Base-by-base conservation (phyloP, 2,329 filamentous ascomycete genomes). In the Aspergillus sclerotialis region DNA sequence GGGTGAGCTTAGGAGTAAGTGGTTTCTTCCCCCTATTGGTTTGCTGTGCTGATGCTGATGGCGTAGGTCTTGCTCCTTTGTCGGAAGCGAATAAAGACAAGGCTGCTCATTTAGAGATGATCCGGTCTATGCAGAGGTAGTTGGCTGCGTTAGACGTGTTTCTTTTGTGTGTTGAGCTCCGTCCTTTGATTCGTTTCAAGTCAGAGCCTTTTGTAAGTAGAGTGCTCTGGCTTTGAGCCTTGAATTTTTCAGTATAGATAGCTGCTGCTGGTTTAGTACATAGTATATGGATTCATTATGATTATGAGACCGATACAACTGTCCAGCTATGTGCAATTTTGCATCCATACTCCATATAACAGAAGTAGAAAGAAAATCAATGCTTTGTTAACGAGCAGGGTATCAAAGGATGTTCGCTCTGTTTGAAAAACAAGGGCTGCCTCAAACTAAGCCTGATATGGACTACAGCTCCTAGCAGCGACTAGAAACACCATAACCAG, bases 31-130 rank as follows among this genome's bases (percentile, higher is more conserved):
- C 12, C 5, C 5, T 16, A 4, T 12, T 32, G 8, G 16, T 41
- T 16, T 8, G 30, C 11, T 28, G 12, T 7, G 18, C 30, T 44
- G 25, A 39, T 49, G 36, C 53, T 36, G 18, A 32, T 3, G 23
- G 16, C 38, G 11, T 17, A 76, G 73, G 70, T 64, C 75, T 94
- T 45, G 79, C 80, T 33, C 80, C 83, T 43, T 67, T 96, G 60
- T 93, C 85, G 45, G 87, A 94, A 64, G 80, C 82, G 25, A 87
- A 84, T 56, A 78, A 76, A 55, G 90, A 95, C 47, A 76, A 84
- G 42, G 85, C 87, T 50, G 80, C 85, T 38, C 92, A 96, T 63
- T 73, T 80, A 52, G 90, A 95, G 67, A 81, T 95, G 67, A 94
- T 96, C 53, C 77, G 69, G 49, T 69, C 68, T 16, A 74, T 76